Conservation (phyloP, 1,284 basidiomycete species). For the Lentinula novae-zelandiae region DNA sequence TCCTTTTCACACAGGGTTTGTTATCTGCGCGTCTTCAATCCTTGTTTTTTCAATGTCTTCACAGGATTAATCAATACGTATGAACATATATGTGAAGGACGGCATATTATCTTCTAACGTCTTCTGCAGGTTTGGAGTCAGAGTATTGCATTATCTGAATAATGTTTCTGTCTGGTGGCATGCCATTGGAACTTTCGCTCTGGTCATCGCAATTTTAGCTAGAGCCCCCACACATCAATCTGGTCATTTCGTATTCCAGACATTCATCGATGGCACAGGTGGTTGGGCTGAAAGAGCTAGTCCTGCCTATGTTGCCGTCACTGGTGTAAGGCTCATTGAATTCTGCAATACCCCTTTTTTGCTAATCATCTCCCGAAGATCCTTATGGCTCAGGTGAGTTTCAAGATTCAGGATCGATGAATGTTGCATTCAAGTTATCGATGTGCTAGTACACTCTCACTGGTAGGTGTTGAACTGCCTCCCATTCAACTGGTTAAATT, state of each 20-base stretch:
- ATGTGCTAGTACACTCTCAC: slow-evolving; percentile 53
- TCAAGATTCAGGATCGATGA: too few species aligned
- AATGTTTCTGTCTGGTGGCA: slow-evolving; percentile 75
- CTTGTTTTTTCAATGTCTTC: slow-evolving; percentile 15
- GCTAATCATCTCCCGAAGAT: slow-evolving; percentile 30
- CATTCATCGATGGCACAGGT: slow-evolving; percentile 70
- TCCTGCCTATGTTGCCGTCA: slow-evolving; percentile 63
- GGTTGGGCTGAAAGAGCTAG: slow-evolving; percentile 70
- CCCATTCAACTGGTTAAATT: neutral
- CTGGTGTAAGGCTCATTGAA: slow-evolving; percentile 40
- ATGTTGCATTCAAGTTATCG: neutral
- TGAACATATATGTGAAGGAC: neutral
- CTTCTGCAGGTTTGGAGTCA: slow-evolving; percentile 48
- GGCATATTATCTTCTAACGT: neutral
- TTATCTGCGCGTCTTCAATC: neutral
- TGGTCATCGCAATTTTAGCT: slow-evolving; percentile 65
- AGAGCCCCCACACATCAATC: slow-evolving; percentile 69
- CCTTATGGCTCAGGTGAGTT: slow-evolving; percentile 55
- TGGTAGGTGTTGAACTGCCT: slow-evolving; percentile 34
- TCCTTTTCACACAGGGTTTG: slow-evolving; percentile 57
- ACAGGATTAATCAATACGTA: slow-evolving; percentile 59
- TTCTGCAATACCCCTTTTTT: neutral
- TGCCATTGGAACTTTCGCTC: slow-evolving; percentile 59
- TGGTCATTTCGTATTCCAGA: slow-evolving; percentile 63
- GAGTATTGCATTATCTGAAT: slow-evolving; percentile 61